Evolutionary conservation across 2,329 filamentous ascomycete genomes (phyloP), one percentile per base, ranked within the genome.

Genomic region (Colletotrichum somersetense): DNA sequence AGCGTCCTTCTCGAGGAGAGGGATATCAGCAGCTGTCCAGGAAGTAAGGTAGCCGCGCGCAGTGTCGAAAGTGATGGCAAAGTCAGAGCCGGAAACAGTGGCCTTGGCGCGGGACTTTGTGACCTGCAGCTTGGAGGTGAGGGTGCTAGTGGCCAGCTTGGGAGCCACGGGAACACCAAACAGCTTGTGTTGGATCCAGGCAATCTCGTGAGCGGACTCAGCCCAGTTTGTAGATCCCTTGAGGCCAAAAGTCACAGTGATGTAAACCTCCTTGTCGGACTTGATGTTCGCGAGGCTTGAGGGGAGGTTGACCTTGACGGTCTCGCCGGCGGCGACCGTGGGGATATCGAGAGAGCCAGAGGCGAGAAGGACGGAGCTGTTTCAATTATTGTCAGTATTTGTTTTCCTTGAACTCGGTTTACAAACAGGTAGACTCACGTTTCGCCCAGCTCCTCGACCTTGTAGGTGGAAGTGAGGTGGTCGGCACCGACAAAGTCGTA

Each of bases 161-260:
- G 74, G 67, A 26, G 75, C 75, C 18, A 74, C 74, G 38, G 46
- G 52, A 26, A 73, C 64, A 53, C 77, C 77, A 12, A 78, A 79
- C 3, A 87, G 77, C 12, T 83, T 83, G 55, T 82, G 79, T 71
- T 91, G 87, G 58, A 81, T 81, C 85, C 87, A 89, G 4, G 88
- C 87, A 33, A 90, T 79, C 73, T 89, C 88, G 71, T 90, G 87
- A 0, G 86, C 84, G 1, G 81, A 76, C 0, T 85, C 76, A 42
- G 87, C 85, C 89, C 89, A 92, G 0, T 80, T 73, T 0, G 84
- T 83, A 5, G 82, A 75, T 64, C 82, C 75, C 69, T 82, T 82
- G 38, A 86, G 81, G 5, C 78, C 76, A 67, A 90, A 80, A 2
- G 80, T 81, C 40, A 89, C 75, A 2, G 82, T 85, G 46, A 89